A percentile compares a stretch with the other conserved stretches of the same genome.
Conservation (phyloP, 306 rosid genomes). For the Vicia faba region DNA sequence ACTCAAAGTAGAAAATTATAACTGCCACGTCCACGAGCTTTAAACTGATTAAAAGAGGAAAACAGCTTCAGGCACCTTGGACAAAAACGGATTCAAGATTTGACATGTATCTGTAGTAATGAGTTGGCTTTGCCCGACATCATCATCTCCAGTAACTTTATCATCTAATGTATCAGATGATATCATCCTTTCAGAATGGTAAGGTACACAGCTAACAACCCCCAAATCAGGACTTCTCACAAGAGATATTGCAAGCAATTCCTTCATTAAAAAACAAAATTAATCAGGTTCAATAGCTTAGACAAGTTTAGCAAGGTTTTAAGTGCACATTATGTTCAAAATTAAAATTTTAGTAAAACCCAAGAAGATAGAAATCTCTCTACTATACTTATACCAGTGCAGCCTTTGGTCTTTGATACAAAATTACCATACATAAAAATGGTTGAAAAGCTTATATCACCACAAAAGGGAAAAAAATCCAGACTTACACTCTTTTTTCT, state of each 20-base stretch:
- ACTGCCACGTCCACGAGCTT: slow-evolving; percentile 19
- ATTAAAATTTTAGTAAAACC: slow-evolving; percentile 25
- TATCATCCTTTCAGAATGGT: slow-evolving; percentile 35
- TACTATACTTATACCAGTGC: not conserved
- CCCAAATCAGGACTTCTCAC: slow-evolving; percentile 39
- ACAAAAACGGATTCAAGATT: slow-evolving; percentile 40
- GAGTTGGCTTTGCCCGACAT: slow-evolving; percentile 39
- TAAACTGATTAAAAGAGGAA: slow-evolving; percentile 21
- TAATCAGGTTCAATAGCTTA: slow-evolving; percentile 31
- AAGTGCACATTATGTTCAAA: slow-evolving; percentile 24
- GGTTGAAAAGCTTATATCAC: slow-evolving; percentile 12
- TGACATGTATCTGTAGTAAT: slow-evolving; percentile 34
- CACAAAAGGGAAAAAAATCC: slow-evolving; percentile 10
- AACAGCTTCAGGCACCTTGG: slow-evolving; percentile 38
- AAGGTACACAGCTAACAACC: slow-evolving; percentile 33
- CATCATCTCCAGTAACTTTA: slow-evolving; percentile 37
- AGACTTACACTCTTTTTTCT: slow-evolving; percentile 29
- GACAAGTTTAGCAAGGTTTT: slow-evolving; percentile 27
- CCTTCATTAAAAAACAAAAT: slow-evolving; percentile 32
- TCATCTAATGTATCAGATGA: slow-evolving; percentile 36
- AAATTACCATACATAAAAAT: slow-evolving; percentile 31
- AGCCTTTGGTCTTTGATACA: slow-evolving; percentile 23
- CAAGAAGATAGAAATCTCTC: slow-evolving; percentile 7
- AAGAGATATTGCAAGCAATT: slow-evolving; percentile 36
- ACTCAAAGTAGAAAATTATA: slow-evolving; percentile 5